These are phyloP conservation scores for Phaeosphaeriaceae sp. DNA, from an alignment of 2,329 filamentous ascomycete species.

Conservation along the genomic window DNA sequence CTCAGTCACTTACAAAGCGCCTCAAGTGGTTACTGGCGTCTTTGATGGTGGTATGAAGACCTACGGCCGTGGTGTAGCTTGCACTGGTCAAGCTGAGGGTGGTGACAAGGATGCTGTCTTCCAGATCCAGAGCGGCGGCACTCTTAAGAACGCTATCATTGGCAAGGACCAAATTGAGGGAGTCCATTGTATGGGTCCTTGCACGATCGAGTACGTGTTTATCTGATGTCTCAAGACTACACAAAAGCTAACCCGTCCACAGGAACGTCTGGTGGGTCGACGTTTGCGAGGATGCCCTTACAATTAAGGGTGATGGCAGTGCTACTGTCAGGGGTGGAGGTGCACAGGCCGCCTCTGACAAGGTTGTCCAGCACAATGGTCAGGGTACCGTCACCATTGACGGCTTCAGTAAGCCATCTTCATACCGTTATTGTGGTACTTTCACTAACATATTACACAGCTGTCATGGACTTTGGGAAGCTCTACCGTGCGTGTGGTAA, in stretches of 20 bases:
- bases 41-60: slow-evolving; percentile 45
- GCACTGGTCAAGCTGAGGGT: slow-evolving; percentile 54
- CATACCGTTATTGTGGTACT: too few relatives aligned
- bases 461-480: slow-evolving; percentile 47
- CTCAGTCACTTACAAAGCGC: slow-evolving; percentile 33
- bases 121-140: slow-evolving; percentile 58
- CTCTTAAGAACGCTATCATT: slow-evolving; percentile 63
- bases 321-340: slow-evolving; percentile 51
- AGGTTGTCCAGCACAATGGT: slow-evolving; percentile 54
- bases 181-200: slow-evolving; percentile 48
- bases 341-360: slow-evolving; percentile 48
- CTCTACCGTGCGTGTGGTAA: slow-evolving; percentile 58
- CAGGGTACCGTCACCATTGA: slow-evolving; percentile 49
- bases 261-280: slow-evolving; percentile 53
- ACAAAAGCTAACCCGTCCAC: background rate
- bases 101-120: slow-evolving; percentile 59
- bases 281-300: slow-evolving; percentile 52
- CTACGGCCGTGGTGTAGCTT: slow-evolving; percentile 44
- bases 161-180: slow-evolving; percentile 56
- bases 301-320: slow-evolving; percentile 46
- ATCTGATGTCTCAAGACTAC: slow-evolving; percentile 38
- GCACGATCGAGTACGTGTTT: slow-evolving; percentile 56
- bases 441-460: background rate
- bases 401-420: slow-evolving; percentile 33
- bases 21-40: slow-evolving; percentile 30